Evolutionary conservation across 2,329 filamentous ascomycete species (phyloP).

Genomic region (Microcyclospora pomicola): DNA sequence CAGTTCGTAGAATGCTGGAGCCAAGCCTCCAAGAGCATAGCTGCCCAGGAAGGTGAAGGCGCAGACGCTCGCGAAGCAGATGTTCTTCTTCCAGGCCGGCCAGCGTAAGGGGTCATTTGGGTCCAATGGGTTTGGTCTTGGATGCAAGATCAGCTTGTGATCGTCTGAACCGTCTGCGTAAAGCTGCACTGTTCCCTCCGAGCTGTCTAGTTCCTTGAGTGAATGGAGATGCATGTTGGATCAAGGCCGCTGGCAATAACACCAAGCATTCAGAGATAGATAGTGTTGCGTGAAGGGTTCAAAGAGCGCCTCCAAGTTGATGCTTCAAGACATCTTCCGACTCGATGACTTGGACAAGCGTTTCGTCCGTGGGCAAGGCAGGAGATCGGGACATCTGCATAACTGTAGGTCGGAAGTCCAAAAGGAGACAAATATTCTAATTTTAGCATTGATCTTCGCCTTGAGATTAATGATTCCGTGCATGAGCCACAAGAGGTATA

Average conservation of each 20-base stretch:
- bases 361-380: no score
- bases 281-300: no score
- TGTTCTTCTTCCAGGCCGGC: slow-evolving; percentile 34
- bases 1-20: slow-evolving; percentile 31
- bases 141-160: slow-evolving; percentile 30
- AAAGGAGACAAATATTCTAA: no score
- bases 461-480: no score
- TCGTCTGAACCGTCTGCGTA: slow-evolving; percentile 10
- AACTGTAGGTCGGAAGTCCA: no score
- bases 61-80: slow-evolving; percentile 31
- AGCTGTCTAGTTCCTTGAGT: slow-evolving; percentile 24
- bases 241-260: neutral
- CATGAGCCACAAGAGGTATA: no score
- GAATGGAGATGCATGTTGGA: slow-evolving; percentile 20
- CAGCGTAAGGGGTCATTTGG: slow-evolving; percentile 37
- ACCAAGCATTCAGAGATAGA: neutral
- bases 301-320: no score
- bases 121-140: slow-evolving; percentile 32
- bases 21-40: slow-evolving; percentile 32
- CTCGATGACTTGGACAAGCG: no score
- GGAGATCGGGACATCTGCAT: no score
- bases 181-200: slow-evolving; percentile 27
- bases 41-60: slow-evolving; percentile 36
- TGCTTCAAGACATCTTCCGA: no score
- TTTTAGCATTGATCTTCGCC: no score